Evolutionary conservation across 805 yeast species (phyloP).

Genomic region (Candida palmyrensis): DNA sequence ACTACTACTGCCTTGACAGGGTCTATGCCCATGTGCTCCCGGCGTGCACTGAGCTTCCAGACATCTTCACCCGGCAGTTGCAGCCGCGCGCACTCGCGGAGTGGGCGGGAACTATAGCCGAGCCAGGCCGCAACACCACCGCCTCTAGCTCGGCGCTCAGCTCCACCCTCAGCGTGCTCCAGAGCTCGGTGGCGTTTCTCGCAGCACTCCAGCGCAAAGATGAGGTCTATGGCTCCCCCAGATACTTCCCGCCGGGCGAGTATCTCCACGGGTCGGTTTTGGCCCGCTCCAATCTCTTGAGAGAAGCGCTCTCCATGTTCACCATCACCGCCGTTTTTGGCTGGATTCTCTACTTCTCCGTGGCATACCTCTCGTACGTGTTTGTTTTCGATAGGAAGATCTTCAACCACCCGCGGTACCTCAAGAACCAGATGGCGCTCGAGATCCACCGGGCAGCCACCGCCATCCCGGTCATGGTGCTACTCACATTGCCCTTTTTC

Average conservation of each 20-base stretch:
- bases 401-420: slow-evolving; percentile 92
- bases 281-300: slow-evolving; percentile 63
- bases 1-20: slow-evolving; percentile 68
- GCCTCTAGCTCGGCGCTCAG: slow-evolving; percentile 8
- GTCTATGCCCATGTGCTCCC: slow-evolving; percentile 71
- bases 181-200: slow-evolving; percentile 10
- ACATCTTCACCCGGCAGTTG: slow-evolving; percentile 20
- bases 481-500: slow-evolving; percentile 87
- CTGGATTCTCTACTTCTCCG: slow-evolving; percentile 69
- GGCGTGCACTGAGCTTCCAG: slow-evolving; percentile 28
- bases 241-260: slow-evolving; percentile 48
- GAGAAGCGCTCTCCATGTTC: slow-evolving; percentile 68
- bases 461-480: slow-evolving; percentile 87
- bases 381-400: slow-evolving; percentile 83
- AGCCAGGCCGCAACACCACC: no score
- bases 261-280: slow-evolving; percentile 64
- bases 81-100: no score
- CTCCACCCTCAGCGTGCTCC: slow-evolving; percentile 9
- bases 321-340: slow-evolving; percentile 77
- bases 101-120: no score
- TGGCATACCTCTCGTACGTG: slow-evolving; percentile 72
- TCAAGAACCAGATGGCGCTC: slow-evolving; percentile 85
- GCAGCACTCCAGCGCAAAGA: slow-evolving; percentile 21
- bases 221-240: slow-evolving; percentile 61
- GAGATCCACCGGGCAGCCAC: slow-evolving; percentile 76